These are phyloP conservation scores for Acephala macrosclerotiorum DNA, from an alignment of 2,329 filamentous ascomycete genomes.

Conservation along the genomic window DNA sequence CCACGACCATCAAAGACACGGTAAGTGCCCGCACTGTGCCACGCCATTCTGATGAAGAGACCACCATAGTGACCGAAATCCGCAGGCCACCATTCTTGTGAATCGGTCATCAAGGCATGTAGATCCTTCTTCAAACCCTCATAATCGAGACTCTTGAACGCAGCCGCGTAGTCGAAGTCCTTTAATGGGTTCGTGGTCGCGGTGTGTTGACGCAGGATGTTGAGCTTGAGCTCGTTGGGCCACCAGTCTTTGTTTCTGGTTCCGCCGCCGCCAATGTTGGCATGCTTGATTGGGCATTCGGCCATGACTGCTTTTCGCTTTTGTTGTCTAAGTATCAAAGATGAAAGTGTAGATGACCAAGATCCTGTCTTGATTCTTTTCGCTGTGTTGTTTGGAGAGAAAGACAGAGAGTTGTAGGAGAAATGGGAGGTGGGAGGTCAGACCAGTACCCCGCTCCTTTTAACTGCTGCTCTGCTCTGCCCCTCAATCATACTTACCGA, in stretches of 20 bases:
- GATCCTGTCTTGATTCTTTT: not conserved
- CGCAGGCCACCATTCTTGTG: conserved; percentile 82
- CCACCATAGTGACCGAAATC: conserved; percentile 85
- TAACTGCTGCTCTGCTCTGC: no score
- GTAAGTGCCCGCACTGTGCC: conserved; percentile 83
- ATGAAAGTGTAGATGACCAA: conserved; percentile 51
- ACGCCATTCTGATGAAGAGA: conserved; percentile 81
- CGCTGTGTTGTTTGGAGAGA: no score
- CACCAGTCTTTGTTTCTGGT: conserved; percentile 77
- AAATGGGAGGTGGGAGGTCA: no score
- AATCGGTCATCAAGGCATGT: conserved; percentile 75
- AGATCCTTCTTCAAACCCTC: conserved; percentile 78
- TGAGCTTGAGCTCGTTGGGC: conserved; percentile 71
- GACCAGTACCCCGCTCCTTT: no score
- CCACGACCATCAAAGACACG: conserved; percentile 78
- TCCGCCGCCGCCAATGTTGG: conserved; percentile 60
- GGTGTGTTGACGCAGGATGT: conserved; percentile 77
- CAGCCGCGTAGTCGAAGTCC: conserved; percentile 75
- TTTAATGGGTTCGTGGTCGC: conserved; percentile 67
- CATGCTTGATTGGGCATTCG: conserved; percentile 35
- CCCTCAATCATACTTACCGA: no score
- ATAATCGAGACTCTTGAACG: conserved; percentile 77
- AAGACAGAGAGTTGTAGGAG: no score
- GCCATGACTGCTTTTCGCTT: not conserved
- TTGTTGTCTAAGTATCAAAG: conserved; percentile 1